Evolutionary conservation across 2,329 filamentous ascomycete species (phyloP).

Genomic region (Phaeosphaeria sp.): DNA sequence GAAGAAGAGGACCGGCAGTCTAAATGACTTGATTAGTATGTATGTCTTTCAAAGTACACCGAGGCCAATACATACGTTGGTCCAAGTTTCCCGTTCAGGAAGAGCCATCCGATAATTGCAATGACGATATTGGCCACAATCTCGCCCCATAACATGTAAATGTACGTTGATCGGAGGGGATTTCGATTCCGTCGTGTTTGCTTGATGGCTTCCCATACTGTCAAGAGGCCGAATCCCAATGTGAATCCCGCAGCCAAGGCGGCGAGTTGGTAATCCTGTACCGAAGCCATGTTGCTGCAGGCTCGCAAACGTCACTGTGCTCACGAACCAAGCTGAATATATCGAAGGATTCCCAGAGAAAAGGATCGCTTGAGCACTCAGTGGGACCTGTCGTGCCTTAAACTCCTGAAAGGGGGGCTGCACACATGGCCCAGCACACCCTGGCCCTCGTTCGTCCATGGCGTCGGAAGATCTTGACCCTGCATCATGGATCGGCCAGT

Average conservation of each 20-base stretch:
- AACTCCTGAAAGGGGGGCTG: neutral
- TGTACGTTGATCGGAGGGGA: conserved; percentile 40
- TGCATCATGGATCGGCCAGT: neutral
- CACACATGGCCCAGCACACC: neutral
- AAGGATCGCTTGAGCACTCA: neutral
- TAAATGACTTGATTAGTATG: conserved; percentile 14
- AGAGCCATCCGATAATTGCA: conserved; percentile 41
- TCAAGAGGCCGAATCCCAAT: conserved; percentile 42
- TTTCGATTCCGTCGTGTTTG: conserved; percentile 46
- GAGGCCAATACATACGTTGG: conserved; percentile 31
- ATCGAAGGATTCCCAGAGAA: neutral
- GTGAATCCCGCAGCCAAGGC: conserved; percentile 45
- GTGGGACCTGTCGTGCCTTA: neutral
- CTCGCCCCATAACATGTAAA: conserved; percentile 48
- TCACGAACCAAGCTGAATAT: neutral
- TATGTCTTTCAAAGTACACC: too few species aligned
- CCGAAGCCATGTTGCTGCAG: conserved; percentile 23
- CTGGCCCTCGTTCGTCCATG: neutral
- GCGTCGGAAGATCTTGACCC: neutral
- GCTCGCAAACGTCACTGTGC: too few species aligned
- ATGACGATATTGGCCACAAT: conserved; percentile 37
- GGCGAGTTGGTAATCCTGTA: conserved; percentile 38
- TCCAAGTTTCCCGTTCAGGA: conserved; percentile 35
- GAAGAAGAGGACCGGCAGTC: conserved; percentile 41
- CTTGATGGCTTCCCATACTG: conserved; percentile 45